These are phyloP conservation scores for Colletotrichum lupini DNA, from an alignment of 2,329 filamentous ascomycete species.

Conservation along the genomic window DNA sequence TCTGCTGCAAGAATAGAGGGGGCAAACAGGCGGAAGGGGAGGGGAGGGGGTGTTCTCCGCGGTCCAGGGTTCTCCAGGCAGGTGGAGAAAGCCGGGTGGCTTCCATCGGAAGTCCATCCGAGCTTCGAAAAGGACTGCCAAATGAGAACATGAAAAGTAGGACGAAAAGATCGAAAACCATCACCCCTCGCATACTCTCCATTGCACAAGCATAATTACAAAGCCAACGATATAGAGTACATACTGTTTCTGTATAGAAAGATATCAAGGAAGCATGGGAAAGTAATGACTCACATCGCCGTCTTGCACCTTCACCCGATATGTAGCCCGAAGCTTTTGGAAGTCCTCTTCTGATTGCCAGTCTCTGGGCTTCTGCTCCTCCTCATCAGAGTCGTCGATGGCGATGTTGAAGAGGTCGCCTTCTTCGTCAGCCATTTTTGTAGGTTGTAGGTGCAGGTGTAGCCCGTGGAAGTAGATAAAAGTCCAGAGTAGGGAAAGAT, in stretches of 20 bases:
- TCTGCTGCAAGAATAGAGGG: not conserved
- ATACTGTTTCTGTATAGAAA: not conserved
- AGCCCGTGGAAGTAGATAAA: too few species aligned
- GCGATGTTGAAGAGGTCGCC: slow-evolving; percentile 46
- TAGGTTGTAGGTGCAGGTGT: too few species aligned
- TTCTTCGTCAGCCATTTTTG: slow-evolving; percentile 39
- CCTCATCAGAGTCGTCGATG: slow-evolving; percentile 47
- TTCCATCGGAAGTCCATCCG: not conserved
- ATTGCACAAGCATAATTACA: not conserved
- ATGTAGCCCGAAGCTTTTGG: slow-evolving; percentile 55
- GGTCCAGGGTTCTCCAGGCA: not conserved
- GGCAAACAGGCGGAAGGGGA: not conserved
- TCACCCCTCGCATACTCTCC: not conserved
- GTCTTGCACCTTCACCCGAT: slow-evolving; percentile 63
- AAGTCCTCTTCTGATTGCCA: slow-evolving; percentile 63
- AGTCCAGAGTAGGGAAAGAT: too few species aligned
- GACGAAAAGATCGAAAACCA: not conserved
- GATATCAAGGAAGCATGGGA: not conserved
- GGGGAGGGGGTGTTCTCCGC: not conserved
- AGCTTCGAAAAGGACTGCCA: not conserved
- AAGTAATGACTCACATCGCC: slow-evolving; percentile 57
- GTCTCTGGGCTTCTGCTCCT: slow-evolving; percentile 46
- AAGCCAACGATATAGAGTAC: not conserved
- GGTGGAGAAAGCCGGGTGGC: not conserved
- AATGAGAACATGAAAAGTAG: not conserved